Evolutionary conservation across 129 eudicot genomes (phyloP).

Genomic region (Oenanthe sinensis): DNA sequence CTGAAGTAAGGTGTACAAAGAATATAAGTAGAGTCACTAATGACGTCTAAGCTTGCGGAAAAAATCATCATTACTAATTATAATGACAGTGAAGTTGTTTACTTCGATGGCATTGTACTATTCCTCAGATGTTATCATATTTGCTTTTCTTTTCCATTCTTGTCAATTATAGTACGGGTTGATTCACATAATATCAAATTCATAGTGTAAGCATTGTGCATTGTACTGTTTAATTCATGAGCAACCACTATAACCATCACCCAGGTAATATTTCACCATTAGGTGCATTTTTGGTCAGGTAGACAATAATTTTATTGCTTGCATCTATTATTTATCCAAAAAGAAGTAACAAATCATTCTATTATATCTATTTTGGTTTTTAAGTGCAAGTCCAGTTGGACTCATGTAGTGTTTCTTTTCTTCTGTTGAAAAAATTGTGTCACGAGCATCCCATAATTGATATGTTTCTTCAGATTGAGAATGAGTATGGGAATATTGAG

Average conservation of each 20-base stretch:
- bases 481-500: slow-evolving; percentile 89
- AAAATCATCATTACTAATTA: neutral
- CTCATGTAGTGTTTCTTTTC: slow-evolving; percentile 9
- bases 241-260: neutral
- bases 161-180: neutral
- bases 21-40: neutral
- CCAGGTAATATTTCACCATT: neutral
- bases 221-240: neutral
- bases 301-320: neutral
- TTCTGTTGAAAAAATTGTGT: neutral
- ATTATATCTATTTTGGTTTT: neutral
- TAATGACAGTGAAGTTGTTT: neutral
- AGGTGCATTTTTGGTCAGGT: neutral
- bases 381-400: neutral
- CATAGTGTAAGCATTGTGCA: neutral
- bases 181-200: neutral
- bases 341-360: neutral
- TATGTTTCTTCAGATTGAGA: slow-evolving; percentile 67
- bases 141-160: neutral
- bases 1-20: neutral
- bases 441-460: slow-evolving; percentile 7
- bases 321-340: neutral
- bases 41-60: neutral
- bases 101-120: neutral
- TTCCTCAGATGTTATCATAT: neutral